These are phyloP conservation scores for Spatholobus suberectus DNA, from an alignment of 306 rosid genomes.

Conservation along the genomic window DNA sequence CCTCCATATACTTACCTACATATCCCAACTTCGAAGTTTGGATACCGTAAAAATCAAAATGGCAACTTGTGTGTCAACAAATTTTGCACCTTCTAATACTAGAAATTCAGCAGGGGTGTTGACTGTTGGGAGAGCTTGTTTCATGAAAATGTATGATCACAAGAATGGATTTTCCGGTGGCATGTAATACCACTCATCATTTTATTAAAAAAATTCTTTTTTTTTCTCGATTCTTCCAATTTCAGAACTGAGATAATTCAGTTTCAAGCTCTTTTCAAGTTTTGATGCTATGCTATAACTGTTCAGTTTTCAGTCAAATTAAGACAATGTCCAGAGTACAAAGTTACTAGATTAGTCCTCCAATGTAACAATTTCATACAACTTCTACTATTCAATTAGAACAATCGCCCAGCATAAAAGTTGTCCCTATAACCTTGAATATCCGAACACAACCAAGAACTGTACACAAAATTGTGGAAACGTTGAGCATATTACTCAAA, in stretches of 20 bases:
- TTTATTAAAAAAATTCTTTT: too few species aligned
- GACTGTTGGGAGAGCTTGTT: constrained; percentile 49
- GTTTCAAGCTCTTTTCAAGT: too few species aligned
- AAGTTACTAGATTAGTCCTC: too few species aligned
- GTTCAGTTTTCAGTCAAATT: too few species aligned
- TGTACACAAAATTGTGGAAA: constrained; percentile 50
- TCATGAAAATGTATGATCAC: constrained; percentile 49
- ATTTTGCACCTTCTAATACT: constrained; percentile 54
- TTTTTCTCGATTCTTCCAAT: too few species aligned
- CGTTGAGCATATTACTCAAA: constrained; percentile 77
- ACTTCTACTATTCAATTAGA: too few species aligned
- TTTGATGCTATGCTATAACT: background rate
- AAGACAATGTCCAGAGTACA: too few species aligned
- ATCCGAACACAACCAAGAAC: too few species aligned
- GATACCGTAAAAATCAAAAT: constrained; percentile 38
- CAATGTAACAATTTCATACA: too few species aligned
- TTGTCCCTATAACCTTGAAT: too few species aligned
- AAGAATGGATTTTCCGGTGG: constrained; percentile 47
- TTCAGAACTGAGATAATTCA: too few species aligned
- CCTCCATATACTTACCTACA: constrained; percentile 7
- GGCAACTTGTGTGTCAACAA: constrained; percentile 59
- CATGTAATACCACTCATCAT: background rate
- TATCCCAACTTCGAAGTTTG: constrained; percentile 32
- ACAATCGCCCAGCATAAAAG: too few species aligned
- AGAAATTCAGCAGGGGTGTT: constrained; percentile 56